Evolutionary conservation across 805 yeast species (phyloP), one percentile per base, ranked within the genome.

Genomic region (Priceomyces haplophilus): DNA sequence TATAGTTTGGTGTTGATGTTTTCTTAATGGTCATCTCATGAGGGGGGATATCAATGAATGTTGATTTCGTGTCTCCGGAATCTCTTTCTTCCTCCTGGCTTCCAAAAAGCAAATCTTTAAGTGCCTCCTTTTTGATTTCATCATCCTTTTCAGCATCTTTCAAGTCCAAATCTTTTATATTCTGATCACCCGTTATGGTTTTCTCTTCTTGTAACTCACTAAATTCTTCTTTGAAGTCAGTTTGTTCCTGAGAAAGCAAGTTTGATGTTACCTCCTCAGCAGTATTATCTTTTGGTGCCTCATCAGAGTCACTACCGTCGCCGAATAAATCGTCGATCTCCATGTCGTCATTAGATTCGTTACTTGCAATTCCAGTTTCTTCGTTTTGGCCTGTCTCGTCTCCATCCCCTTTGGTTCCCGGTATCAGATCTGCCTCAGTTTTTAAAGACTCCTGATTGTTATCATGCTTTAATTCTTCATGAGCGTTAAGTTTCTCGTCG

Each of bases 1-100:
- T 78, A 51, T 85, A 85, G 18, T 76, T 61, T 0, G 82, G 82
- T 2, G 80, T 73, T 2, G 69, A 60, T 15, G 45, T 39, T 17
- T 51, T 49, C 6, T 73, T 67, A 10, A 78, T 52, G 7, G 81
- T 76, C 75, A 80, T 80, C 51, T 80, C 79, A 45, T 78, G 78
- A 40, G 75, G 66, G 0, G 85, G 84, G 34, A 79, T 77, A 53
- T 80, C 82, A 46, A 76, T 52, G 37, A 54, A 59, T 1, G 61
- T 37, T 15, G 43, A 15, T 13, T 36, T 46, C 24, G 34, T 19
- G 18, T 39, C 43, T 11, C 19, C 25, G 17, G 8, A 6, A 15
- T 38, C 35, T 27, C 34, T 25, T 16, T 12, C 11, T 6, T 32
- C 27, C 12, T 32, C 13, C 4, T 12, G 6, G 30, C 11, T 25